A percentile compares a stretch with the other conserved stretches of the same genome.
Conservation (phyloP, 495 filamentous ascomycete genomes). For the Trichoderma orchidacearum region DNA sequence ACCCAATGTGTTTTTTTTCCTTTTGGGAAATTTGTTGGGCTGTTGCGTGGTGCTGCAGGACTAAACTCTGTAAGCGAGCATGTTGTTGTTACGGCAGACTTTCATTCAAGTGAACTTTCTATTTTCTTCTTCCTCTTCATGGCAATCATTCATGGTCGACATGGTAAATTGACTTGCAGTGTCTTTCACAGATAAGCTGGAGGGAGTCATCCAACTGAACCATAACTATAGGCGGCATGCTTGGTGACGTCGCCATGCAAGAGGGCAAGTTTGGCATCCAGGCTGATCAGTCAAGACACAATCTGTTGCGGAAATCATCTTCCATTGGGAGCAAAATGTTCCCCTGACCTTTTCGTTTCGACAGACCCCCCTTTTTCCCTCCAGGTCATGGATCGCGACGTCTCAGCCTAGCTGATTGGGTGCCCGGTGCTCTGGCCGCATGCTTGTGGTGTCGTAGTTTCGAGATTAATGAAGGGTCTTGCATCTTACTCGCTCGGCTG, state of each 20-base stretch:
- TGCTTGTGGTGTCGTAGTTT: not conserved
- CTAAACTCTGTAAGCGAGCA: too few species aligned
- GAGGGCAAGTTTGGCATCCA: not conserved
- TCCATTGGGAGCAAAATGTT: not conserved
- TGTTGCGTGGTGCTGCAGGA: too few species aligned
- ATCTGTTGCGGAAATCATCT: not conserved
- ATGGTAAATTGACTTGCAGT: not conserved
- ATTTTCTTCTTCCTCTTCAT: too few species aligned
- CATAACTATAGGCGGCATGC: not conserved
- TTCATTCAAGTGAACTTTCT: too few species aligned
- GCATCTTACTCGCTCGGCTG: not conserved
- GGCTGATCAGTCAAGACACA: not conserved
- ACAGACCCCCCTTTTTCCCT: not conserved
- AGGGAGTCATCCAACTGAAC: not conserved
- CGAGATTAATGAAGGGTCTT: not conserved
- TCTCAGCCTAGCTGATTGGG: not conserved
- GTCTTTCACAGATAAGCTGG: not conserved
- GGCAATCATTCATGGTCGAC: too few species aligned
- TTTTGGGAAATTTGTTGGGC: too few species aligned
- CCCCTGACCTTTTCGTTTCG: not conserved
- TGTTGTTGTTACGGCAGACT: too few species aligned
- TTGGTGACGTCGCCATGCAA: not conserved
- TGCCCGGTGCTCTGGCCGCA: too few species aligned
- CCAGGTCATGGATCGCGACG: not conserved
- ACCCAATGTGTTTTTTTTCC: too few species aligned